Conservation (phyloP, 371 early-diverging fungal genomes). For the Saksenaea vasiformis region DNA sequence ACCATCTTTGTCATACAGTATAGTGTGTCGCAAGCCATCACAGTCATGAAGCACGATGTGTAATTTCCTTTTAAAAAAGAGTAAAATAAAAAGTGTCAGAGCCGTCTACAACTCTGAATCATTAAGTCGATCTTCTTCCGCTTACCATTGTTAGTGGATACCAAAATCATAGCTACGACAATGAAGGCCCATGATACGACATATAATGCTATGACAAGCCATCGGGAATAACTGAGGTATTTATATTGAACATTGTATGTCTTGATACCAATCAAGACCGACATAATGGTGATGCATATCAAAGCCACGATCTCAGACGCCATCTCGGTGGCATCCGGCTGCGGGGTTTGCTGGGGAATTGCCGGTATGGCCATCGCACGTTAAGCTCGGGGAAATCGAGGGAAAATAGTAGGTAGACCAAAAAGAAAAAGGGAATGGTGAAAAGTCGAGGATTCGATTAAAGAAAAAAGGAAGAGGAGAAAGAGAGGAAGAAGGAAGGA, state of each 20-base stretch:
- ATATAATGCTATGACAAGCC: conserved; percentile 42
- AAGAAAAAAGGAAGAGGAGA: not conserved
- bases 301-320: conserved; percentile 42
- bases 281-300: conserved; percentile 35
- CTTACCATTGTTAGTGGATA: conserved; percentile 44
- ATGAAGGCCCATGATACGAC: conserved; percentile 50
- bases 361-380: not conserved
- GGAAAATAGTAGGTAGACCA: not conserved
- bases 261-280: conserved; percentile 49
- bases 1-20: conserved; percentile 34
- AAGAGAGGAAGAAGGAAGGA: too few relatives aligned
- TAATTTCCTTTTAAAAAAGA: conserved; percentile 24
- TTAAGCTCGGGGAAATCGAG: not conserved
- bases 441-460: not conserved
- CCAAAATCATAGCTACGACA: conserved; percentile 38
- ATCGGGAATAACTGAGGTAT: conserved; percentile 40
- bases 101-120: not conserved
- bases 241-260: conserved; percentile 36
- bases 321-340: conserved; percentile 35
- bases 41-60: conserved; percentile 30
- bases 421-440: not conserved
- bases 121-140: not conserved
- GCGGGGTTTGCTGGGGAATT: not conserved
- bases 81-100: not conserved
- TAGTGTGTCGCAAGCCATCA: conserved; percentile 32